Evolutionary conservation across 305 asterid species (phyloP).

Genomic region (Solanum aculeatissimum): DNA sequence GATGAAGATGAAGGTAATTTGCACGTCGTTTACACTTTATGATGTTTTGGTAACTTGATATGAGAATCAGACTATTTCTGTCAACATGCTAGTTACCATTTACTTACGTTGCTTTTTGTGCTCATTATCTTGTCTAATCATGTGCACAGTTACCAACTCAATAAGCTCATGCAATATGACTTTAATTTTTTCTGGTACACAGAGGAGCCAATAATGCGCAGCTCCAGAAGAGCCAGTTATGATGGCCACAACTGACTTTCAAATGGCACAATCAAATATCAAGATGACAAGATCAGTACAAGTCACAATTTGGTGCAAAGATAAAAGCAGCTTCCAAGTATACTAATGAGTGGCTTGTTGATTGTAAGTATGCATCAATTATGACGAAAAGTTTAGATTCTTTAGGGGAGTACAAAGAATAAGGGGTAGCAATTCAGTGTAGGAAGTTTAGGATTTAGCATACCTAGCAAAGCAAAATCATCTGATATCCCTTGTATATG

Average conservation of each 20-base stretch:
- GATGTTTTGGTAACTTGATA: not conserved
- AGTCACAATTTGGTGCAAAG: not conserved
- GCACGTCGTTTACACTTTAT: not conserved
- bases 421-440: not conserved
- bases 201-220: not conserved
- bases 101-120: not conserved
- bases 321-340: not conserved
- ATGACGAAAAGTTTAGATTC: not conserved
- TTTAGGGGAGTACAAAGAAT: not conserved
- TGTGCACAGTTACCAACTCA: not conserved
- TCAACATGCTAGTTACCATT: not conserved
- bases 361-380: not conserved
- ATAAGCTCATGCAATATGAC: not conserved
- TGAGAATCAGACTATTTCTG: not conserved
- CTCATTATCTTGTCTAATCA: not conserved
- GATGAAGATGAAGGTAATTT: conserved; percentile 53
- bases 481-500: not conserved
- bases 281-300: not conserved
- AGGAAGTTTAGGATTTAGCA: not conserved
- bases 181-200: not conserved
- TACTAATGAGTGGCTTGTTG: not conserved
- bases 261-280: not conserved
- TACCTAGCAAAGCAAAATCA: not conserved
- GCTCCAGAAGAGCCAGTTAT: not conserved
- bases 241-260: not conserved